A percentile compares a stretch with the other conserved stretches of the same genome.
phyloP scores from a whole-genome alignment of 208 protist species.

The Acanthamoeba sp. region DNA sequence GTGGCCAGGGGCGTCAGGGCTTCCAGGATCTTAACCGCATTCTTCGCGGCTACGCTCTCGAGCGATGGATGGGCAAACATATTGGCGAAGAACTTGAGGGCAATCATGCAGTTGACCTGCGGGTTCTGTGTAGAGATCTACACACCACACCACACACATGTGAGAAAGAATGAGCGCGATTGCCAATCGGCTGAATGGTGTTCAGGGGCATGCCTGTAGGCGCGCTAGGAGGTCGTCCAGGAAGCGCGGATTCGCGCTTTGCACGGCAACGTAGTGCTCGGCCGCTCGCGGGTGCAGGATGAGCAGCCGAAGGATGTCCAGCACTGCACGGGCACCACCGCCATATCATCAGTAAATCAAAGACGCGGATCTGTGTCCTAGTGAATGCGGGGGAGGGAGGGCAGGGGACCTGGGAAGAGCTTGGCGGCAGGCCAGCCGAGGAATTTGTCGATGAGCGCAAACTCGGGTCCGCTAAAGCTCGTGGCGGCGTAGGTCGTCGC shows the following conservation, averaged over 20 bases:
- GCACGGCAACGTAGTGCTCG: background rate
- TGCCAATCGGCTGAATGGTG: background rate
- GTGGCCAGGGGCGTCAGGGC: background rate
- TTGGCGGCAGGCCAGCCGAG: conserved; percentile 54
- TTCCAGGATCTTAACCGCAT: background rate
- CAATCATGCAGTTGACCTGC: conserved; percentile 56
- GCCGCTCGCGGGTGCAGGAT: conserved; percentile 14
- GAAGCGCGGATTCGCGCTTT: background rate
- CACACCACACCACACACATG: background rate
- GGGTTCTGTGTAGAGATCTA: conserved; percentile 18
- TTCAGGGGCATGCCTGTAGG: background rate
- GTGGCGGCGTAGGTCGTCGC: background rate
- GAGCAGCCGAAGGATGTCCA: conserved; percentile 43
- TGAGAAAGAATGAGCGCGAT: background rate
- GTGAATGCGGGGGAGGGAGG: background rate
- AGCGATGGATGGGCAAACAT: conserved; percentile 38
- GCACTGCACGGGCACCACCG: background rate
- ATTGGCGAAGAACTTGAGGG: conserved; percentile 67
- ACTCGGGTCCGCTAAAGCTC: background rate
- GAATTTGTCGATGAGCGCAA: conserved; percentile 5
- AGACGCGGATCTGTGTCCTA: too few species aligned
- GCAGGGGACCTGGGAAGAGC: conserved; percentile 9
- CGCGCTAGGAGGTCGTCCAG: background rate
- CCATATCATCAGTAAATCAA: background rate
- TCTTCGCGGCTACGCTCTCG: background rate